Percentiles rank a stretch among this genome's conserved stretches.
Conservation (phyloP, 78 protist genomes). For the Emiliania huxleyi region DNA sequence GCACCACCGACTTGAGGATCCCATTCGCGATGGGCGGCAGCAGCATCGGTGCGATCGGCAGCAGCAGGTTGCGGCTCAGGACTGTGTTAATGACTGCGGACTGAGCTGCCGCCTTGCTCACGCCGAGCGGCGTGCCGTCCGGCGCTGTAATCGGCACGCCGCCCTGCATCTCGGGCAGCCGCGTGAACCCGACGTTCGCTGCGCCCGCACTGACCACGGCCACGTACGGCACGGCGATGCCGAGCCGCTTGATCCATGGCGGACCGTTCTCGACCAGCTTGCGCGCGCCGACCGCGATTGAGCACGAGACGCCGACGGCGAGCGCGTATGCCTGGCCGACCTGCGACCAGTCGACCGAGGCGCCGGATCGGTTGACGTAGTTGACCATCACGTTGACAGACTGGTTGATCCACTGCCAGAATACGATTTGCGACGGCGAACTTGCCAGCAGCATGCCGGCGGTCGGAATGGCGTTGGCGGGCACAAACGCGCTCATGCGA, state of each 20-base stretch:
- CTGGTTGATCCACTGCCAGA: slow-evolving; percentile 11
- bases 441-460: slow-evolving; percentile 30
- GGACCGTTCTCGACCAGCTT: background rate
- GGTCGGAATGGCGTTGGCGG: slow-evolving; percentile 53
- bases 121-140: slow-evolving; percentile 14
- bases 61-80: background rate
- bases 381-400: slow-evolving; percentile 45
- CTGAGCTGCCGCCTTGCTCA: background rate
- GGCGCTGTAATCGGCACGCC: slow-evolving; percentile 12
- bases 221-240: background rate
- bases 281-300: background rate
- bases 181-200: background rate
- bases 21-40: slow-evolving; percentile 35
- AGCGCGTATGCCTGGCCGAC: background rate
- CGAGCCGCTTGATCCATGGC: background rate
- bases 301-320: background rate
- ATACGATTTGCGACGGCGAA: background rate
- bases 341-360: background rate
- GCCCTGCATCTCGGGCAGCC: background rate
- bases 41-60: slow-evolving; percentile 33
- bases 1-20: background rate
- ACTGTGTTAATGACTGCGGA: background rate
- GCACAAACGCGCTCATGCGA: slow-evolving; percentile 46
- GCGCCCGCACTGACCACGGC: background rate
- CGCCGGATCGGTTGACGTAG: slow-evolving; percentile 38